phyloP scores from a whole-genome alignment of 805 yeast genomes.

The Zygoascus tannicola region DNA sequence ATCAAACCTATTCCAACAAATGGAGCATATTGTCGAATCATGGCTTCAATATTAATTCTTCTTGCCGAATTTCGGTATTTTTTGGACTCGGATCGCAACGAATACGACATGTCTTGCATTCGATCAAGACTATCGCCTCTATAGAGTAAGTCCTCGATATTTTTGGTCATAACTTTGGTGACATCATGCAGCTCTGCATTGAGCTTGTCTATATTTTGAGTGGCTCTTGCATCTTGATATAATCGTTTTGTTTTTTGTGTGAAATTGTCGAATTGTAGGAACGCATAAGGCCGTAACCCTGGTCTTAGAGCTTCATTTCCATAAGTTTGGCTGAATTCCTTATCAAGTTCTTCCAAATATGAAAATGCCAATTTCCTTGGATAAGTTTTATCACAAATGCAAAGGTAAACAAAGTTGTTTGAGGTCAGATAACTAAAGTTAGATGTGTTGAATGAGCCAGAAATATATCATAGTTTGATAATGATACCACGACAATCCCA shows the following conservation, averaged over 20 bases:
- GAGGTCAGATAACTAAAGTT: constrained; percentile 43
- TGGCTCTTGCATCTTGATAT: constrained; percentile 87
- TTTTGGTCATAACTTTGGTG: constrained; percentile 89
- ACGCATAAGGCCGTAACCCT: constrained; percentile 80
- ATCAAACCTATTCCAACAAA: constrained; percentile 59
- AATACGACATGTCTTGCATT: constrained; percentile 79
- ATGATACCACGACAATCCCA: background rate
- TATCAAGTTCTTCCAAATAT: constrained; percentile 69
- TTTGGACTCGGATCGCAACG: constrained; percentile 70
- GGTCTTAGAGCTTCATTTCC: constrained; percentile 56
- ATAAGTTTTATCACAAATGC: constrained; percentile 67
- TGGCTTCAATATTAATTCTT: constrained; percentile 79
- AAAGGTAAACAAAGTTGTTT: constrained; percentile 62
- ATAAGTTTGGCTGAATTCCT: constrained; percentile 73
- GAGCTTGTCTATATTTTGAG: constrained; percentile 74
- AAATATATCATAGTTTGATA: no score
- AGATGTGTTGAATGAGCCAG: no score
- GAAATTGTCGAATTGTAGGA: constrained; percentile 61
- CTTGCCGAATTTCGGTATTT: constrained; percentile 87
- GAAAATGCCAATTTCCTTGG: constrained; percentile 87
- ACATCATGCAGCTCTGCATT: constrained; percentile 89
- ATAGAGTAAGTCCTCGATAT: constrained; percentile 87
- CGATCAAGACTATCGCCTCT: constrained; percentile 88
- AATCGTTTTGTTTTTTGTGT: constrained; percentile 79
- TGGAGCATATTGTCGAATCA: constrained; percentile 85